Conservation (phyloP, 441 rosid genomes). For the Eutrema salsugineum region DNA sequence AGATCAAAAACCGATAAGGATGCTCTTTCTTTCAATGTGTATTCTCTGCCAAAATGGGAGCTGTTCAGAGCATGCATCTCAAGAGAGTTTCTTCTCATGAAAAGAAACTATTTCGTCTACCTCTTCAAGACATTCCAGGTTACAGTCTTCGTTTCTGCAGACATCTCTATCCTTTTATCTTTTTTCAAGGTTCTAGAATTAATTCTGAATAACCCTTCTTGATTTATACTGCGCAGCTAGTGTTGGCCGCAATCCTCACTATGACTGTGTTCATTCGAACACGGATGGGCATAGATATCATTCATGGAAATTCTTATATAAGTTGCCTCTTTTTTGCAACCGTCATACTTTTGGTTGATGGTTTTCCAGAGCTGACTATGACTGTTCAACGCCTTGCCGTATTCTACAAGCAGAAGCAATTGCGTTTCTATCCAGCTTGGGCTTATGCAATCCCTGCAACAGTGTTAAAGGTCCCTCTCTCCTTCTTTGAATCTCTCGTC, state of each 20-base stretch:
- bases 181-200: background rate
- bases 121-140: constrained; percentile 49
- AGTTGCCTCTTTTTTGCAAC: constrained; percentile 45
- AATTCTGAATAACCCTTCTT: background rate
- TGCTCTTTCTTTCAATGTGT: constrained; percentile 34
- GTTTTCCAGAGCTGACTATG: constrained; percentile 69
- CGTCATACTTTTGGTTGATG: constrained; percentile 41
- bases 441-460: constrained; percentile 81
- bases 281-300: constrained; percentile 37
- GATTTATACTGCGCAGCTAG: constrained; percentile 31
- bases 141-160: background rate
- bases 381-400: constrained; percentile 75
- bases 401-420: constrained; percentile 90
- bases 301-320: constrained; percentile 48
- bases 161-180: background rate
- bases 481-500: constrained; percentile 53
- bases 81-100: constrained; percentile 58
- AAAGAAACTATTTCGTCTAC: constrained; percentile 47
- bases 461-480: constrained; percentile 77
- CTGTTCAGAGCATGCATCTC: constrained; percentile 55
- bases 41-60: constrained; percentile 53
- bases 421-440: constrained; percentile 86
- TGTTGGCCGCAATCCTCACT: constrained; percentile 37
- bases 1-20: constrained; percentile 38
- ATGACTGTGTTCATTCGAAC: constrained; percentile 54